These are phyloP conservation scores for Fraxinus sp. DNA, from an alignment of 305 asterid species.

Conservation along the genomic window DNA sequence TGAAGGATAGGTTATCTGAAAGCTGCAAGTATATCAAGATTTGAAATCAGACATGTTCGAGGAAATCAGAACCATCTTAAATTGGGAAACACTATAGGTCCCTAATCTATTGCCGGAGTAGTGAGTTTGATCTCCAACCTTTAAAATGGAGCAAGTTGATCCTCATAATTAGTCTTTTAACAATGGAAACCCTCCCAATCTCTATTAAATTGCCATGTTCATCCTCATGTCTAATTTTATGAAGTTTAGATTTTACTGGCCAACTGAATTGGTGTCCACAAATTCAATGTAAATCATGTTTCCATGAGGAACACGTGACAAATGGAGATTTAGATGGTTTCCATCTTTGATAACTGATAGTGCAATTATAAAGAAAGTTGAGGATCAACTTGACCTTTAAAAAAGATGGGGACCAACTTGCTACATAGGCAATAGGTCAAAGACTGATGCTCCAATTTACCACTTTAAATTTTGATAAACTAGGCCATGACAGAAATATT, in stretches of 20 bases:
- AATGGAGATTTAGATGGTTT: neutral
- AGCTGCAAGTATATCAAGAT: constrained; percentile 47
- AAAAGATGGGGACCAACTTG: neutral
- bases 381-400: neutral
- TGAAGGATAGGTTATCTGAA: constrained; percentile 69
- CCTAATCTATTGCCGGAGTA: neutral
- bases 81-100: neutral
- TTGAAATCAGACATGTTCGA: neutral
- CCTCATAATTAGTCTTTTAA: neutral
- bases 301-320: neutral
- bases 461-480: neutral
- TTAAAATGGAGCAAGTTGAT: neutral
- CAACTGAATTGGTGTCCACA: neutral
- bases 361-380: neutral
- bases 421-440: neutral
- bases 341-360: neutral
- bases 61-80: neutral
- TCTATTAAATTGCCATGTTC: neutral
- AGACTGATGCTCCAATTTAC: neutral
- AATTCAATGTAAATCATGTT: neutral
- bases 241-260: neutral
- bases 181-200: neutral
- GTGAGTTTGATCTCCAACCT: neutral
- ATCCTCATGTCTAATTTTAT: neutral
- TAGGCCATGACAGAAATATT: neutral